phyloP scores from a whole-genome alignment of 2,329 filamentous ascomycete genomes.

The Capronia coronata region DNA sequence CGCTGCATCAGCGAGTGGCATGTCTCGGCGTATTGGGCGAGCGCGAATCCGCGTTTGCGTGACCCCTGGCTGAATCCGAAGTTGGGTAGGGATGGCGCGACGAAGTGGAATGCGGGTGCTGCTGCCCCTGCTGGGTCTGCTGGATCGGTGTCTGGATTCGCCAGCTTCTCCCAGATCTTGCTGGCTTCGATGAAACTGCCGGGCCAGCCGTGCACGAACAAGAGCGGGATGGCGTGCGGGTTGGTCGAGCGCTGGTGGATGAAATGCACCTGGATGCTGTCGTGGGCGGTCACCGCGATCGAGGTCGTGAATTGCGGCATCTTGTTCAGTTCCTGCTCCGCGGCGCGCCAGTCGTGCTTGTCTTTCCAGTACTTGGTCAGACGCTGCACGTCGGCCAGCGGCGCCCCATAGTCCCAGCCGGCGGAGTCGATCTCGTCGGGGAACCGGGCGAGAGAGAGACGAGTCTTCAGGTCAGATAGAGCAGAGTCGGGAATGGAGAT shows the following conservation, averaged over 20 bases:
- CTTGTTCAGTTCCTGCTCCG: constrained; percentile 54
- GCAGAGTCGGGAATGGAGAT: constrained; percentile 46
- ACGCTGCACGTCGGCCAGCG: constrained; percentile 54
- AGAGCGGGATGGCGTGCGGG: constrained; percentile 25
- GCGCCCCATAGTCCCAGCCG: constrained; percentile 54
- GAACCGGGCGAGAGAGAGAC: constrained; percentile 49
- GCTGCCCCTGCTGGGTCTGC: constrained; percentile 9
- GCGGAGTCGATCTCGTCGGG: constrained; percentile 52
- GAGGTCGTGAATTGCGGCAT: constrained; percentile 53
- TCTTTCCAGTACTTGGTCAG: constrained; percentile 53
- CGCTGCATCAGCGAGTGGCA: constrained; percentile 62
- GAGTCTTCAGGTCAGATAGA: constrained; percentile 50
- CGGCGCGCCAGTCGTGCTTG: constrained; percentile 54
- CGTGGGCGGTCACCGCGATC: constrained; percentile 19
- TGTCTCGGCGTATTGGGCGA: constrained; percentile 58
- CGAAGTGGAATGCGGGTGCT: constrained; percentile 46
- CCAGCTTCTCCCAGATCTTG: constrained; percentile 36
- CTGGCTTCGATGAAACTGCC: constrained; percentile 27
- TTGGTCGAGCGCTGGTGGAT: constrained; percentile 31
- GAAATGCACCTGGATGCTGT: constrained; percentile 33
- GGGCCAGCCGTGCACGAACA: constrained; percentile 29
- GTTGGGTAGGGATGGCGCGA: constrained; percentile 51
- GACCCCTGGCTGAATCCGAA: constrained; percentile 50
- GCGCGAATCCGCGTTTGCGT: constrained; percentile 50
- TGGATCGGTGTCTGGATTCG: constrained; percentile 27